These are phyloP conservation scores for Ustilago cynodontis DNA, from an alignment of 1,284 basidiomycete genomes.

Conservation along the genomic window DNA sequence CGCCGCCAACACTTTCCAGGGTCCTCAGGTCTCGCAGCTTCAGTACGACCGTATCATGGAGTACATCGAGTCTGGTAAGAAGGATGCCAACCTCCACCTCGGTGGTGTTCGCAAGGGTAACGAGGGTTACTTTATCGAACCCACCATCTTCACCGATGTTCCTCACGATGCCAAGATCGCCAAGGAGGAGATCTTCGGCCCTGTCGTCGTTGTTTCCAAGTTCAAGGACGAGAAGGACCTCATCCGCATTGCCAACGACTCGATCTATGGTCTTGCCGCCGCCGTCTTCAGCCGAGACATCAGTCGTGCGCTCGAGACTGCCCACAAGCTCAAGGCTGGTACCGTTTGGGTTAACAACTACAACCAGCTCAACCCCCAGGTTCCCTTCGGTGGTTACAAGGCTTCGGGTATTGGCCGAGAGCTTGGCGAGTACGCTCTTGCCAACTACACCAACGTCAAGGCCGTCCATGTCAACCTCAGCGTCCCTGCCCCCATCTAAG, in stretches of 20 bases:
- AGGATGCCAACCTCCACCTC: conserved; percentile 78
- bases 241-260: conserved; percentile 82
- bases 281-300: conserved; percentile 87
- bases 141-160: conserved; percentile 76
- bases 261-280: conserved; percentile 84
- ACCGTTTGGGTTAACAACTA: conserved; percentile 81
- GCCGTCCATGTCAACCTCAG: conserved; percentile 82
- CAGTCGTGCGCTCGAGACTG: conserved; percentile 79
- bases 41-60: conserved; percentile 92
- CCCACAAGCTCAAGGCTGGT: conserved; percentile 84
- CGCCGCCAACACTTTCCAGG: conserved; percentile 78
- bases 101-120: conserved; percentile 79
- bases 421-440: conserved; percentile 66
- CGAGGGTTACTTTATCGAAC: conserved; percentile 74
- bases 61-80: conserved; percentile 87
- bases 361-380: conserved; percentile 56
- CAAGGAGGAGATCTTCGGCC: conserved; percentile 83
- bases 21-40: conserved; percentile 82
- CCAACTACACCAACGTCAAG: conserved; percentile 86
- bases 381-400: conserved; percentile 60
- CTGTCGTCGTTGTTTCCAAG: conserved; percentile 76
- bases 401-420: conserved; percentile 66
- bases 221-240: conserved; percentile 75
- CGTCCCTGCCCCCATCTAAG: conserved; percentile 56
- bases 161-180: conserved; percentile 75